phyloP scores from a whole-genome alignment of 352 stramenopile species.

The Globisporangium perplexum region DNA sequence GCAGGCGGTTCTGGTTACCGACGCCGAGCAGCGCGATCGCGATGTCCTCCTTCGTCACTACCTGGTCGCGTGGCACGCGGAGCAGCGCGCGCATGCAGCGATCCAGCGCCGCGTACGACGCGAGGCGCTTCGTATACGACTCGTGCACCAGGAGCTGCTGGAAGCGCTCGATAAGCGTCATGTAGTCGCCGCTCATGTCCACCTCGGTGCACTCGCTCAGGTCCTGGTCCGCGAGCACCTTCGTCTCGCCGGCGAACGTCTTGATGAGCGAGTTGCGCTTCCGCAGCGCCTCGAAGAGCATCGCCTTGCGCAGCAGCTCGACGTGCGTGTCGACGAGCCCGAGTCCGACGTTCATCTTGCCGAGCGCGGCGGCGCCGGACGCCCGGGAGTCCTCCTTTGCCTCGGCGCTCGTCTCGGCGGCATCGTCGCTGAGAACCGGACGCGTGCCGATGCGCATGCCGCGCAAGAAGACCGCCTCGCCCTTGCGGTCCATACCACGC shows the following conservation, averaged over 20 bases:
- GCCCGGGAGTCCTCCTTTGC: not conserved
- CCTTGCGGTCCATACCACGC: conserved; percentile 53
- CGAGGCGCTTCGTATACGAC: conserved; percentile 50
- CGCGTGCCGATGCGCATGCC: conserved; percentile 64
- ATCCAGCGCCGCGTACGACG: conserved; percentile 57
- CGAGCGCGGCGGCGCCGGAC: not conserved
- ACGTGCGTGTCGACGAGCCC: conserved; percentile 64
- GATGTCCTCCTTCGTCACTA: conserved; percentile 72
- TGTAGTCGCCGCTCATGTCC: conserved; percentile 60
- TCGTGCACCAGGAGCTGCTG: conserved; percentile 66
- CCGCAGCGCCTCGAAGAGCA: conserved; percentile 58
- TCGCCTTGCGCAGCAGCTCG: conserved; percentile 49
- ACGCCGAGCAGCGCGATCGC: conserved; percentile 37
- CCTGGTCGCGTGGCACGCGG: conserved; percentile 26
- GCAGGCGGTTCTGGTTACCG: conserved; percentile 29
- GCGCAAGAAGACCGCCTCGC: conserved; percentile 46
- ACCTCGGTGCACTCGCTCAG: conserved; percentile 47
- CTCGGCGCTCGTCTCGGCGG: not conserved
- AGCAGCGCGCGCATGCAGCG: conserved; percentile 59
- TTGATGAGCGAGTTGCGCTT: conserved; percentile 72
- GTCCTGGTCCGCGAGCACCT: conserved; percentile 36
- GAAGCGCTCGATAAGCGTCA: conserved; percentile 61
- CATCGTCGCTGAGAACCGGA: conserved; percentile 18
- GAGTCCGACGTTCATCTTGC: conserved; percentile 35
- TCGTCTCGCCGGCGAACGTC: conserved; percentile 48